phyloP scores from a whole-genome alignment of 371 early-diverging fungal genomes.

The Circinella umbellata region DNA sequence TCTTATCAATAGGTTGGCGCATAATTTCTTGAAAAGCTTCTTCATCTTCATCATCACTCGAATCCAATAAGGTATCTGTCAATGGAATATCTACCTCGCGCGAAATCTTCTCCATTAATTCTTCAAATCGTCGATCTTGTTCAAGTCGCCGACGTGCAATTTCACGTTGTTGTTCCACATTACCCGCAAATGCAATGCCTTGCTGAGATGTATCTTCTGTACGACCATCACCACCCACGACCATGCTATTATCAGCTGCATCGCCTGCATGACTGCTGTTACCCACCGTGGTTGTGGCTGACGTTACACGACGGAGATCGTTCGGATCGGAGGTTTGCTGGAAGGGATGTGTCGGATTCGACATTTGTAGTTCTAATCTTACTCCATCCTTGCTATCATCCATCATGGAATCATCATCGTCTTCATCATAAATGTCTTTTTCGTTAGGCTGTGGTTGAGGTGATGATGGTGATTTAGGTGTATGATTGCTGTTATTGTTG shows the following conservation, averaged over 20 bases:
- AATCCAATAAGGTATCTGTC: constrained; percentile 13
- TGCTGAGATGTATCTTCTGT: constrained; percentile 14
- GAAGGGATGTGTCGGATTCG: constrained; percentile 16
- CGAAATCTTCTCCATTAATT: constrained; percentile 27
- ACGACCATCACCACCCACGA: not conserved
- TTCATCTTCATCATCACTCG: constrained; percentile 34
- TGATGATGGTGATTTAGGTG: not conserved
- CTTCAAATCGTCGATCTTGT: constrained; percentile 39
- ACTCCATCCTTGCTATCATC: not conserved
- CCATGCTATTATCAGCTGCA: no score
- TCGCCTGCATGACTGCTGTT: not conserved
- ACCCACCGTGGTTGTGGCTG: constrained; percentile 7
- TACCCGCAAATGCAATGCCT: constrained; percentile 51
- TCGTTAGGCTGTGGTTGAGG: not conserved
- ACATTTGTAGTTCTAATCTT: constrained; percentile 2
- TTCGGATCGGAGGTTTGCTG: constrained; percentile 5
- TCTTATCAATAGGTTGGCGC: constrained; percentile 47
- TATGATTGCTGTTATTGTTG: not conserved
- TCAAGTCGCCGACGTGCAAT: constrained; percentile 41
- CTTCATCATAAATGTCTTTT: constrained; percentile 1
- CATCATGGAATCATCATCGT: not conserved
- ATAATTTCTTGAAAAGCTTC: constrained; percentile 33
- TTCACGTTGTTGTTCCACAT: constrained; percentile 45
- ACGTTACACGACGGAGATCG: constrained; percentile 11
- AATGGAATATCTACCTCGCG: constrained; percentile 1